Percentiles rank a stretch among this genome's conserved stretches.
These are phyloP conservation scores for Catunica adiposa DNA, from an alignment of 2,329 filamentous ascomycete genomes.

Conservation along the genomic window DNA sequence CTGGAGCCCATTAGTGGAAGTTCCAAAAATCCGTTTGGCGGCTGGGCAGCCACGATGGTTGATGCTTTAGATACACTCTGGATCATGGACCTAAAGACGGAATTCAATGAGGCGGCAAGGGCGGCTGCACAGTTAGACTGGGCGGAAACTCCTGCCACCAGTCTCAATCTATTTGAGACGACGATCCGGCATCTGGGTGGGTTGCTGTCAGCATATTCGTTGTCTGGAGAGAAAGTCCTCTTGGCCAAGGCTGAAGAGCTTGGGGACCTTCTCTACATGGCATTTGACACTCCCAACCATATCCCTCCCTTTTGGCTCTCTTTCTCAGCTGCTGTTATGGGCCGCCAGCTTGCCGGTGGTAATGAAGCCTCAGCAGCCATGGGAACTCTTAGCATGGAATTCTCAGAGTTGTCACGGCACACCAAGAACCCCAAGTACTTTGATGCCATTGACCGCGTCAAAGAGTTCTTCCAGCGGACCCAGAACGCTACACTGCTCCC, in stretches of 20 bases:
- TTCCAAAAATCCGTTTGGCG: slow-evolving; percentile 32
- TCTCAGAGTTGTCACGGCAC: slow-evolving; percentile 57
- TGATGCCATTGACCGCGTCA: slow-evolving; percentile 59
- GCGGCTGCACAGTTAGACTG: slow-evolving; percentile 35
- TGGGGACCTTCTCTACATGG: slow-evolving; percentile 37
- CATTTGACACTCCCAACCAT: slow-evolving; percentile 38
- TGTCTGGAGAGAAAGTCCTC: slow-evolving; percentile 29
- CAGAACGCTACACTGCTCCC: slow-evolving; percentile 56
- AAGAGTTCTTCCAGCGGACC: slow-evolving; percentile 47
- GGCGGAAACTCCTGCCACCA: slow-evolving; percentile 26
- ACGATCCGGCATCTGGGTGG: slow-evolving; percentile 38
- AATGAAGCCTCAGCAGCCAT: slow-evolving; percentile 32
- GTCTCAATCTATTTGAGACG: slow-evolving; percentile 37
- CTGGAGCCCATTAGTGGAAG: slow-evolving; percentile 31
- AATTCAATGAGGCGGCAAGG: slow-evolving; percentile 37
- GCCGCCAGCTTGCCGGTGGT: slow-evolving; percentile 32
- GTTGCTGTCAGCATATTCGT: slow-evolving; percentile 33
- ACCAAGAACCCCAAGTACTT: slow-evolving; percentile 41
- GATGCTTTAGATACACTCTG: slow-evolving; percentile 44
- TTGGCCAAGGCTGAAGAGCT: slow-evolving; percentile 34
- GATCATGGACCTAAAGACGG: slow-evolving; percentile 42
- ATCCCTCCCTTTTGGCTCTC: slow-evolving; percentile 30
- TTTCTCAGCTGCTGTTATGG: slow-evolving; percentile 27
- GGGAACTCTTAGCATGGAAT: slow-evolving; percentile 58
- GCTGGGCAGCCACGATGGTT: slow-evolving; percentile 42